phyloP scores from a whole-genome alignment of 257 asterid species.

The Anisodus acutangulus region DNA sequence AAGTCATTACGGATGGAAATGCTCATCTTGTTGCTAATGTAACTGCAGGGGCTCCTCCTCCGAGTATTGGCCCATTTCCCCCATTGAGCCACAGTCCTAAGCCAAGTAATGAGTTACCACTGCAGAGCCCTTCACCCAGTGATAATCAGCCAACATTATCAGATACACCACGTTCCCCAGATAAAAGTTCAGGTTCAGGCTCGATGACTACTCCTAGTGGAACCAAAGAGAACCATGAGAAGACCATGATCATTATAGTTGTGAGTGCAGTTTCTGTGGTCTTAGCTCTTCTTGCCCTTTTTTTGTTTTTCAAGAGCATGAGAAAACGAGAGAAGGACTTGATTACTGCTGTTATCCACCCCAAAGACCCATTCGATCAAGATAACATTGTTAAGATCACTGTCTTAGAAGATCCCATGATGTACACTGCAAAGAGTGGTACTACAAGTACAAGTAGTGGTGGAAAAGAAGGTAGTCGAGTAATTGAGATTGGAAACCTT shows the following conservation, averaged over 20 bases:
- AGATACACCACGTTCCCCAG: slow-evolving; percentile 34
- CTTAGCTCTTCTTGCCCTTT: slow-evolving; percentile 36
- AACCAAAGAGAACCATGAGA: slow-evolving; percentile 28
- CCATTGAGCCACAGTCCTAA: slow-evolving; percentile 34
- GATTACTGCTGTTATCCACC: slow-evolving; percentile 44
- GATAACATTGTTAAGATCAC: slow-evolving; percentile 47
- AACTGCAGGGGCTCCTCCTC: slow-evolving; percentile 29
- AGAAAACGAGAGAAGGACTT: slow-evolving; percentile 30
- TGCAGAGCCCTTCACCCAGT: slow-evolving; percentile 6
- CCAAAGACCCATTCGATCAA: slow-evolving; percentile 47
- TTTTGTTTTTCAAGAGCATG: slow-evolving; percentile 40
- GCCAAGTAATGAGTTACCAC: slow-evolving; percentile 26
- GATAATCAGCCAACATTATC: slow-evolving; percentile 34
- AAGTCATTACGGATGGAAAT: slow-evolving; percentile 53
- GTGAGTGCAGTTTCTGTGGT: slow-evolving; percentile 38
- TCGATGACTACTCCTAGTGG: slow-evolving; percentile 28
- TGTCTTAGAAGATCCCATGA: slow-evolving; percentile 39
- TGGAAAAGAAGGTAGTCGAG: slow-evolving; percentile 39
- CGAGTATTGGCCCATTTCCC: slow-evolving; percentile 29
- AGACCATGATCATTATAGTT: slow-evolving; percentile 35
- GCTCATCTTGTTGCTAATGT: slow-evolving; percentile 38
- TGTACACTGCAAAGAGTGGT: slow-evolving; percentile 33
- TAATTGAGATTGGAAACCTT: slow-evolving; percentile 51
- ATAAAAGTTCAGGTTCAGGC: slow-evolving; percentile 21
- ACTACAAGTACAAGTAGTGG: slow-evolving; percentile 34